Percentiles rank a stretch among this genome's conserved stretches.
Conservation (phyloP, 2,329 filamentous ascomycete species). For the Ophiostoma ulmi region DNA sequence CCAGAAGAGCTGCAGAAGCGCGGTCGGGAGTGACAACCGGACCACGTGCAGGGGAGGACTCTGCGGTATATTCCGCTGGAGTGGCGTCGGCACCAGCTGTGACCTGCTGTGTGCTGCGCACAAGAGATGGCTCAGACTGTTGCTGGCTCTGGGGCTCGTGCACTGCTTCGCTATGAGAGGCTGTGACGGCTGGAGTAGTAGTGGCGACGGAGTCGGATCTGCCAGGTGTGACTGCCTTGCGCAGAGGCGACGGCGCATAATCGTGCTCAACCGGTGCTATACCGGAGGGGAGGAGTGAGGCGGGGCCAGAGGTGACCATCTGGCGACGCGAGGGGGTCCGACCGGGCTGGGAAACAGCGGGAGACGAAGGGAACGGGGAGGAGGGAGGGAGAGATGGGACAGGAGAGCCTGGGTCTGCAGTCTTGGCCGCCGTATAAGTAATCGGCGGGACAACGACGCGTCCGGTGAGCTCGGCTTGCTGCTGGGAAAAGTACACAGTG, state of each 20-base stretch:
- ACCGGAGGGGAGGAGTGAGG: background rate
- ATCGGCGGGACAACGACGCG: background rate
- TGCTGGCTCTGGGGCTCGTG: background rate
- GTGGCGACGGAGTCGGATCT: background rate
- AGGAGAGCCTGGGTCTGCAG: background rate
- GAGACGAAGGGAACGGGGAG: conserved; percentile 9
- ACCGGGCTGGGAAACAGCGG: background rate
- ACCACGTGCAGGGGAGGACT: background rate
- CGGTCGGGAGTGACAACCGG: background rate
- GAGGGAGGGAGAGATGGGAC: conserved; percentile 10
- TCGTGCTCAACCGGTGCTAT: background rate
- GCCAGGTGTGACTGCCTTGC: conserved; percentile 11
- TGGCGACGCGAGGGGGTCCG: background rate
- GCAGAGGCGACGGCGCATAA: conserved; percentile 7
- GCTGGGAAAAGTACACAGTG: conserved; percentile 19
- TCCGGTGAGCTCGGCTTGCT: conserved; percentile 26
- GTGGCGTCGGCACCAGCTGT: background rate
- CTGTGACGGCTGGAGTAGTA: background rate
- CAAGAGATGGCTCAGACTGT: background rate
- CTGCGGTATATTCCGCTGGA: background rate
- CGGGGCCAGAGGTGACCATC: conserved; percentile 5
- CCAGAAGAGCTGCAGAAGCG: background rate
- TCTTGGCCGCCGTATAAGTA: background rate
- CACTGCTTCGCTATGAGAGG: conserved; percentile 10
- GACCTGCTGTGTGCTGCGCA: conserved; percentile 4